A percentile compares a stretch with the other conserved stretches of the same genome.
Conservation (phyloP, 768 basidiomycete genomes). For the Leucosporidium creatinivorum region DNA sequence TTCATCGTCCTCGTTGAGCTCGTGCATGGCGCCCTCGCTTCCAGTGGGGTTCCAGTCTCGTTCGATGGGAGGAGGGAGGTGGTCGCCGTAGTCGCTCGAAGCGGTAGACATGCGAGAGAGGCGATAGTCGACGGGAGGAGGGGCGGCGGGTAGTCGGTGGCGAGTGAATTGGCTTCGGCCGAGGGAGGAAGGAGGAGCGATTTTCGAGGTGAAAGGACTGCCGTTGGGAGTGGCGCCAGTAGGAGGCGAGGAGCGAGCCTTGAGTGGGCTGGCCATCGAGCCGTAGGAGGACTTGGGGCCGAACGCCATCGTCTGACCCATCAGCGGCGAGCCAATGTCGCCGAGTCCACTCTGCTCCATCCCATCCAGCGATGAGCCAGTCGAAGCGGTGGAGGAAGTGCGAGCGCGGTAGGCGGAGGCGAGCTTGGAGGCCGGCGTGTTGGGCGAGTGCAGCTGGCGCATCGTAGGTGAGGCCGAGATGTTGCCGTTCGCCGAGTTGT, state of each 20-base stretch:
- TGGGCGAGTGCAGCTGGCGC: not conserved
- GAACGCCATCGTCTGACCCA: conserved; percentile 9
- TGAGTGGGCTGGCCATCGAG: not conserved
- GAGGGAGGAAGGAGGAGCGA: not conserved
- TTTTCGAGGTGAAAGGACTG: too few species aligned
- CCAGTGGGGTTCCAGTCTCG: not conserved
- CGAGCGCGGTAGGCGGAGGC: not conserved
- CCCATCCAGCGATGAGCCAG: not conserved
- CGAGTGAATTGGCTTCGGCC: not conserved
- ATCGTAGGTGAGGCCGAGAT: not conserved
- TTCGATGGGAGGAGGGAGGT: not conserved
- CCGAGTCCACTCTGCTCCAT: not conserved
- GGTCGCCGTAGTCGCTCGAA: not conserved
- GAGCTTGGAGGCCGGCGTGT: not conserved
- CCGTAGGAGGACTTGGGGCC: conserved; percentile 7
- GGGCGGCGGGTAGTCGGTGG: not conserved
- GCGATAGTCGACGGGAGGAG: not conserved
- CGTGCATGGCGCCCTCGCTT: not conserved
- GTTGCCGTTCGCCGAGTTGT: not conserved
- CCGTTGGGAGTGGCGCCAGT: too few species aligned
- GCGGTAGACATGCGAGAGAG: not conserved
- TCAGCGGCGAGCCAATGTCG: conserved; percentile 9
- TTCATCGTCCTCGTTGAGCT: conserved; percentile 7
- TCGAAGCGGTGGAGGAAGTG: not conserved
- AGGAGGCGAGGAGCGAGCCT: not conserved